Percentiles rank a stretch among this genome's conserved stretches.
phyloP scores from a whole-genome alignment of 1,139 yeast genomes.

The Candida neerlandica region DNA sequence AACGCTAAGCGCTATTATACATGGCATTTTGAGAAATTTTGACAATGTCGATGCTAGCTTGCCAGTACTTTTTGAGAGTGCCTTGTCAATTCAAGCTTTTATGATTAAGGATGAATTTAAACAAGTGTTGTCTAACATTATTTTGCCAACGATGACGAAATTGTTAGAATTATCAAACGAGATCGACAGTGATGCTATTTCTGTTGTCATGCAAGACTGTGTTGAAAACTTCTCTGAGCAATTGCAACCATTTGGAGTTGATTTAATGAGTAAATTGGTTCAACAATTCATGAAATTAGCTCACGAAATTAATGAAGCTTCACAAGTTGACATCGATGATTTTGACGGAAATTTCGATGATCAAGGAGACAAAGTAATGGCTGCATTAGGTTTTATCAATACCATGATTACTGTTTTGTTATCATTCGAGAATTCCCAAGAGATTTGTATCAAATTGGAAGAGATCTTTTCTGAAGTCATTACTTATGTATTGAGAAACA shows the following conservation, averaged over 20 bases:
- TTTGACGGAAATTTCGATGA: slow-evolving; percentile 49
- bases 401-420: slow-evolving; percentile 86
- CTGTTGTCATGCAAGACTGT: slow-evolving; percentile 94
- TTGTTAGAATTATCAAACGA: slow-evolving; percentile 75
- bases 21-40: slow-evolving; percentile 68
- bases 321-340: slow-evolving; percentile 50
- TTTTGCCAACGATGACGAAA: slow-evolving; percentile 82
- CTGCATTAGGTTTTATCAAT: slow-evolving; percentile 83
- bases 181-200: slow-evolving; percentile 83
- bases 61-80: slow-evolving; percentile 84
- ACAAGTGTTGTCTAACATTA: slow-evolving; percentile 64
- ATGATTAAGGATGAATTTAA: slow-evolving; percentile 66
- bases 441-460: slow-evolving; percentile 67
- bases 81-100: slow-evolving; percentile 83
- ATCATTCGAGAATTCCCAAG: slow-evolving; percentile 81
- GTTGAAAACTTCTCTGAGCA: slow-evolving; percentile 88
- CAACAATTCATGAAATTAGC: slow-evolving; percentile 80
- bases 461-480: slow-evolving; percentile 75
- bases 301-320: slow-evolving; percentile 65
- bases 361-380: slow-evolving; percentile 77
- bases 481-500: slow-evolving; percentile 61
- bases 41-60: slow-evolving; percentile 46
- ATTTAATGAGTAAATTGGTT: slow-evolving; percentile 75
- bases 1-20: slow-evolving; percentile 57
- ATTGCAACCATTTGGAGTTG: slow-evolving; percentile 91